A percentile compares a stretch with the other conserved stretches of the same genome.
phyloP scores from a whole-genome alignment of 768 basidiomycete genomes.

The Suillus tomentosus region DNA sequence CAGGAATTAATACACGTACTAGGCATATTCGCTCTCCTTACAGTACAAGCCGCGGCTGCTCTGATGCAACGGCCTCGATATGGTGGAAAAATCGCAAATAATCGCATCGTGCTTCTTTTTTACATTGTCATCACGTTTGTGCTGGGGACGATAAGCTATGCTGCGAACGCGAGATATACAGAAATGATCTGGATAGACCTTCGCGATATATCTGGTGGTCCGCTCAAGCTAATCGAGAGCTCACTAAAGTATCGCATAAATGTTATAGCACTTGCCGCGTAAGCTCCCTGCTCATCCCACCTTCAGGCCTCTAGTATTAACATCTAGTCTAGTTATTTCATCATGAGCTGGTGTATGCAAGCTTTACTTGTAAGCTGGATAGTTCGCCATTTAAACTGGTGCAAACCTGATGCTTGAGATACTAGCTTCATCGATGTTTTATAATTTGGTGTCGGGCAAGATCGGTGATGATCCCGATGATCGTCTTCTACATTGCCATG shows the following conservation, averaged over 20 bases:
- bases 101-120: slow-evolving; percentile 16
- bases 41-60: slow-evolving; percentile 19
- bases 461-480: slow-evolving; percentile 21
- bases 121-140: slow-evolving; percentile 30
- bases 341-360: slow-evolving; percentile 36
- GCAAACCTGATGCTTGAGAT: neutral
- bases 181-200: slow-evolving; percentile 38
- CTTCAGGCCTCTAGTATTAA: neutral
- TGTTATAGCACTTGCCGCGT: slow-evolving; percentile 22
- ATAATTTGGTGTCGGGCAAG: slow-evolving; percentile 20
- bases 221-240: slow-evolving; percentile 19
- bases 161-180: slow-evolving; percentile 29
- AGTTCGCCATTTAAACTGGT: neutral
- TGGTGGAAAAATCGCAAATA: neutral
- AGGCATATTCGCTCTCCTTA: slow-evolving; percentile 28
- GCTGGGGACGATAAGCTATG: slow-evolving; percentile 31
- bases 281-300: neutral
- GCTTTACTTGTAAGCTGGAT: slow-evolving; percentile 19
- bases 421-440: slow-evolving; percentile 17
- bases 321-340: slow-evolving; percentile 23
- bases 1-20: neutral
- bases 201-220: slow-evolving; percentile 19
- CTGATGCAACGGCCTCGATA: slow-evolving; percentile 13
- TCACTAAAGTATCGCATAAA: slow-evolving; percentile 25
- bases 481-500: slow-evolving; percentile 15